Evolutionary conservation across 345 rosid species (phyloP).

Genomic region (Arabidopsis suecica): DNA sequence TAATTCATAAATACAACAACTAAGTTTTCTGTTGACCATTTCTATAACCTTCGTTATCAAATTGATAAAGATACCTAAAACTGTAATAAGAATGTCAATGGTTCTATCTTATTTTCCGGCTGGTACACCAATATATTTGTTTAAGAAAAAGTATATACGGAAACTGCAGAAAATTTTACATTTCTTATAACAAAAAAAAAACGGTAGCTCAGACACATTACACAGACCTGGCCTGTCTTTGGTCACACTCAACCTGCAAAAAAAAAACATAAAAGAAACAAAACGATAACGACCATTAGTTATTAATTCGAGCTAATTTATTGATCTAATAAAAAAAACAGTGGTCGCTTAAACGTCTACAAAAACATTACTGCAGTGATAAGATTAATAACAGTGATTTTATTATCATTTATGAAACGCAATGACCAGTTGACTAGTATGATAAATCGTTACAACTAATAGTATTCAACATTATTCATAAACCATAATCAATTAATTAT

Average conservation of each 20-base stretch:
- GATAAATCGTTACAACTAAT: constrained; percentile 32
- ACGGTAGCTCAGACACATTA: constrained; percentile 2
- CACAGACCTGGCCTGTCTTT: constrained; percentile 12
- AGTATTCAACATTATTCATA: background rate
- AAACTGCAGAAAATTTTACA: background rate
- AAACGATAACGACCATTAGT: background rate
- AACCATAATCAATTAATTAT: background rate
- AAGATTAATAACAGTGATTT: background rate
- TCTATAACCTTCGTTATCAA: background rate
- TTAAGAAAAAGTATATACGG: background rate
- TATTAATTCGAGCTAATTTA: background rate
- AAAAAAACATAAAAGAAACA: background rate
- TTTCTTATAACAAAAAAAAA: background rate
- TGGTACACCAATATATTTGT: background rate
- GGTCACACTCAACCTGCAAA: constrained; percentile 26
- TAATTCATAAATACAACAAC: too few species aligned
- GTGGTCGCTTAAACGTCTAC: constrained; percentile 23
- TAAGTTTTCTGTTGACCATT: constrained; percentile 20
- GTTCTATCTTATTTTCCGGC: background rate
- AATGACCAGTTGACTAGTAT: background rate
- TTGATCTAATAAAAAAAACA: background rate
- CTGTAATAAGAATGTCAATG: constrained; percentile 5
- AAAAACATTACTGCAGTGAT: constrained; percentile 17
- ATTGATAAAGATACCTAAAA: background rate
- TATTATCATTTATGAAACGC: background rate